phyloP scores from a whole-genome alignment of 129 eudicot genomes.

The Deinandra increscens region DNA sequence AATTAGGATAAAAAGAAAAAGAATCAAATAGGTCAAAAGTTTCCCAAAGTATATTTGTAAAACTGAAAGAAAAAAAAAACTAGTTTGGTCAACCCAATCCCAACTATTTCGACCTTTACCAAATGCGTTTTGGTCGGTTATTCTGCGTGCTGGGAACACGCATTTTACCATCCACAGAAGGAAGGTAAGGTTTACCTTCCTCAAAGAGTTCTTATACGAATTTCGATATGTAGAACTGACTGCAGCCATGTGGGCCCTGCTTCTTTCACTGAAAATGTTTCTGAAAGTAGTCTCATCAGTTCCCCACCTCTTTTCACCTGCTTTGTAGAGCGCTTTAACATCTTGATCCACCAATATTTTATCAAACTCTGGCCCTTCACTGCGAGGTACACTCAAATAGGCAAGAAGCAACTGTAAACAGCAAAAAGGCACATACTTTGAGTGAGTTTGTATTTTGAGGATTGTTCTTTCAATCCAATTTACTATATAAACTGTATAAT shows the following conservation, averaged over 20 bases:
- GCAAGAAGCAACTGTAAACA: constrained; percentile 64
- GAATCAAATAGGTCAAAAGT: neutral
- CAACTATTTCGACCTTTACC: neutral
- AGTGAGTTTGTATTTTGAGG: neutral
- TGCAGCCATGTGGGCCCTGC: constrained; percentile 70
- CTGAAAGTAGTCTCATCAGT: constrained; percentile 74
- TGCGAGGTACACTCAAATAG: constrained; percentile 45
- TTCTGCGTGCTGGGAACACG: no score
- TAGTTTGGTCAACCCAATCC: neutral
- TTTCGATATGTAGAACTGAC: constrained; percentile 44
- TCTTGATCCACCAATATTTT: constrained; percentile 47
- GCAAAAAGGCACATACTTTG: neutral
- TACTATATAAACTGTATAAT: neutral
- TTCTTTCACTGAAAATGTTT: constrained; percentile 63
- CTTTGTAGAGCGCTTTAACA: constrained; percentile 69
- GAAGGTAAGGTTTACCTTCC: constrained; percentile 42
- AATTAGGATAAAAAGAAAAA: neutral
- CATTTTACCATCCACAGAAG: neutral
- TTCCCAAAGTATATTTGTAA: neutral
- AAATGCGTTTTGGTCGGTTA: neutral
- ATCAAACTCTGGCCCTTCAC: constrained; percentile 79
- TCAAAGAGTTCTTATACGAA: constrained; percentile 46
- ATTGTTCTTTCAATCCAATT: neutral
- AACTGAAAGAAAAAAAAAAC: neutral
- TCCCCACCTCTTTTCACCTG: constrained; percentile 80